Evolutionary conservation across 2,329 filamentous ascomycete genomes (phyloP).

Genomic region (Paracorniculantispora psalliotae): DNA sequence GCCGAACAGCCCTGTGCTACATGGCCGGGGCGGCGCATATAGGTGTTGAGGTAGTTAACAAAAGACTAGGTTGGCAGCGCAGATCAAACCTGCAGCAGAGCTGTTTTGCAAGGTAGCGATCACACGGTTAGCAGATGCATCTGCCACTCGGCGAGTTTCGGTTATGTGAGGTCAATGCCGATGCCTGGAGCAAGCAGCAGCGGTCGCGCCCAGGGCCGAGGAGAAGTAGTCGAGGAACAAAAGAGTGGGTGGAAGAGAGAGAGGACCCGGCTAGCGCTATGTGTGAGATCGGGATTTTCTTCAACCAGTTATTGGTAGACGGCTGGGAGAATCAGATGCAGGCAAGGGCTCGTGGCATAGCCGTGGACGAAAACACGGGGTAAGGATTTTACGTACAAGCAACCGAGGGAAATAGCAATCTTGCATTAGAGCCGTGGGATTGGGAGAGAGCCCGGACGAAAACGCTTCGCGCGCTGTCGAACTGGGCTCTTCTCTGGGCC

Average conservation of each 20-base stretch:
- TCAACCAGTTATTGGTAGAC: not conserved
- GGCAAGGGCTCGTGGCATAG: not conserved
- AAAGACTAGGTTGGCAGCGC: not conserved
- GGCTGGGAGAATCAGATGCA: not conserved
- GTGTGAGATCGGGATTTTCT: not conserved
- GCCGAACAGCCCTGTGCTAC: not conserved
- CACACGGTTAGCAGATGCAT: not conserved
- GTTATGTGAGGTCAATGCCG: constrained; percentile 6
- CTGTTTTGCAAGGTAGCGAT: not conserved
- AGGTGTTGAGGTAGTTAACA: not conserved
- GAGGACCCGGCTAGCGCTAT: not conserved
- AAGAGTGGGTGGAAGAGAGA: not conserved
- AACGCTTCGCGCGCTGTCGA: constrained; percentile 1
- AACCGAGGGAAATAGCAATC: constrained; percentile 11
- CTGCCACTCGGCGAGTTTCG: constrained; percentile 9
- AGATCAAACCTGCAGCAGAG: not conserved
- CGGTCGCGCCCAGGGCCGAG: not conserved
- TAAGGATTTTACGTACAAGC: constrained; percentile 11
- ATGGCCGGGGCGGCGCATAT: not conserved
- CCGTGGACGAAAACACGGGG: constrained; percentile 12
- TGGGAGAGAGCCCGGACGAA: constrained; percentile 5
- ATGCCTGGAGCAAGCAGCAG: not conserved
- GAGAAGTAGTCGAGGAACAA: not conserved
- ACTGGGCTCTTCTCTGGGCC: not conserved
- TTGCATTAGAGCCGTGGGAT: constrained; percentile 2